A percentile compares a stretch with the other conserved stretches of the same genome.
Conservation (phyloP, 352 stramenopile species). For the Phytopythium oedochilum region DNA sequence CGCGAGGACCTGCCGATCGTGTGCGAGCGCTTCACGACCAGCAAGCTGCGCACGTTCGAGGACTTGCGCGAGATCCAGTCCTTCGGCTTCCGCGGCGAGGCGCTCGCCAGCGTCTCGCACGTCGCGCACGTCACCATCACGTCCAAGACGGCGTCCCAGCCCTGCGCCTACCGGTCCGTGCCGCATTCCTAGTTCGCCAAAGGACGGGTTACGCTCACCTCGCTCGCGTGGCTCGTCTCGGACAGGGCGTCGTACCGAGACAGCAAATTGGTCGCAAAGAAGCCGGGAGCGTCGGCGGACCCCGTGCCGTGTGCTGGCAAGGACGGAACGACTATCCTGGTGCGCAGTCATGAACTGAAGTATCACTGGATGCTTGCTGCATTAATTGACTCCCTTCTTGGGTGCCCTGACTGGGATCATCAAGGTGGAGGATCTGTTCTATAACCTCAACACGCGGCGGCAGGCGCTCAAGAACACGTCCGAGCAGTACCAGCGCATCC, state of each 20-base stretch:
- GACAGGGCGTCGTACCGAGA: slow-evolving; percentile 89
- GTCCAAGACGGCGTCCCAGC: slow-evolving; percentile 71
- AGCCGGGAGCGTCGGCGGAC: slow-evolving; percentile 53
- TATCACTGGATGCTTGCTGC: too few relatives aligned
- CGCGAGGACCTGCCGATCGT: slow-evolving; percentile 92
- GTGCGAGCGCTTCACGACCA: slow-evolving; percentile 98
- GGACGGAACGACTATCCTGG: slow-evolving; percentile 76
- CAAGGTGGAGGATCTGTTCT: slow-evolving; percentile 97
- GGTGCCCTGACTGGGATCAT: background rate
- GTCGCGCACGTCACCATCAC: slow-evolving; percentile 92
- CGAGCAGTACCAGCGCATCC: slow-evolving; percentile 93
- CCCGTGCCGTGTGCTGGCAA: slow-evolving; percentile 74
- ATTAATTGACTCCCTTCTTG: too few relatives aligned
- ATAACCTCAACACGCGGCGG: slow-evolving; percentile 95
- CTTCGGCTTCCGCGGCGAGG: slow-evolving; percentile 99
- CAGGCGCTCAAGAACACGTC: slow-evolving; percentile 90
- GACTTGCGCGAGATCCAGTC: slow-evolving; percentile 93
- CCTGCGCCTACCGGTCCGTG: slow-evolving; percentile 77
- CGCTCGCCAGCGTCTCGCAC: slow-evolving; percentile 95
- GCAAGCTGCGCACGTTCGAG: slow-evolving; percentile 94
- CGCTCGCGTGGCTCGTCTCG: background rate
- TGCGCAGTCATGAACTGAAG: slow-evolving; percentile 10
- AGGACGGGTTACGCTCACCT: too few relatives aligned
- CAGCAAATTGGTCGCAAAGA: slow-evolving; percentile 79
- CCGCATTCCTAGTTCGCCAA: too few relatives aligned